A percentile compares a stretch with the other conserved stretches of the same genome.
Conservation (phyloP, 2,329 filamentous ascomycete species). For the Fusarium napiforme region DNA sequence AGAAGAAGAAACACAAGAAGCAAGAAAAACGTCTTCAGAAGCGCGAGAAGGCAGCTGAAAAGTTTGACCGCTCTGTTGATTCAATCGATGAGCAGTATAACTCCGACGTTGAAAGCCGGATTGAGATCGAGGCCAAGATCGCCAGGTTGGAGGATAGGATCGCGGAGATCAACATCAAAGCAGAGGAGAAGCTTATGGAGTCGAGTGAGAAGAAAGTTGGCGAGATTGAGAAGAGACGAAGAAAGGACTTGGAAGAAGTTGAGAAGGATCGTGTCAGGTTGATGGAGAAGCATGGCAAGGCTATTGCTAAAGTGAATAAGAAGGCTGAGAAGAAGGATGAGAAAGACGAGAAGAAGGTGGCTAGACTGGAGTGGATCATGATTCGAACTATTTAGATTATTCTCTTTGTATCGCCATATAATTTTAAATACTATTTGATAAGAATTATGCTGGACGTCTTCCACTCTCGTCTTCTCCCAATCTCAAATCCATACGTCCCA, state of each 20-base stretch:
- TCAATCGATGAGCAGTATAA: conserved; percentile 11
- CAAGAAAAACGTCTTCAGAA: neutral
- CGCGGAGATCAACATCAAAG: neutral
- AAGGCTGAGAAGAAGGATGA: neutral
- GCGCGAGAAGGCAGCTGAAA: neutral
- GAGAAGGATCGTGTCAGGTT: neutral
- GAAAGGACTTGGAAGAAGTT: conserved; percentile 1
- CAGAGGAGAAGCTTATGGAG: neutral
- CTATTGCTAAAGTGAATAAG: neutral
- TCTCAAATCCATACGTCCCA: conserved; percentile 17
- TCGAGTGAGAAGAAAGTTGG: neutral
- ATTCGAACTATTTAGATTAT: neutral
- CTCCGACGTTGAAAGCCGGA: neutral
- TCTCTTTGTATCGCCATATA: neutral
- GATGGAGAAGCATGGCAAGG: neutral
- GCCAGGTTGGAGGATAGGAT: neutral
- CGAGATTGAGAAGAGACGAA: conserved; percentile 1
- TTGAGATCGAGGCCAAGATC: conserved; percentile 3
- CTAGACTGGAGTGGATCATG: conserved; percentile 20
- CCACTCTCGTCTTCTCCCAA: conserved; percentile 12
- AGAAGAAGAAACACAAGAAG: conserved; percentile 10
- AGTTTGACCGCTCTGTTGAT: neutral
- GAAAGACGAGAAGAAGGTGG: conserved; percentile 17
- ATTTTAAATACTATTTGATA: neutral
- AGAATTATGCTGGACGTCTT: neutral